A percentile compares a stretch with the other conserved stretches of the same genome.
phyloP scores from a whole-genome alignment of 805 yeast genomes.

The Wickerhamomyces canadensis region DNA sequence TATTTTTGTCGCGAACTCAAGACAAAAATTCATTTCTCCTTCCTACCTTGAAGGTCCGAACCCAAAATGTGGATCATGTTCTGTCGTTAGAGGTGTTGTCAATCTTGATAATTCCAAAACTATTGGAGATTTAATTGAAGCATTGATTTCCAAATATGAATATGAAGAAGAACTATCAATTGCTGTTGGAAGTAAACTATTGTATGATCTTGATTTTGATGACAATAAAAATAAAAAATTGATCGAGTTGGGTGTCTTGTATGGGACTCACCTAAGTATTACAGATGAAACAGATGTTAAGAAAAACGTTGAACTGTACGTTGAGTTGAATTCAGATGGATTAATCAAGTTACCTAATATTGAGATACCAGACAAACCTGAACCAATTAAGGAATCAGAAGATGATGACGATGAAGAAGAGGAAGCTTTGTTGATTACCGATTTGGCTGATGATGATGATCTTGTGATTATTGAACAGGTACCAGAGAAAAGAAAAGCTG shows the following conservation, averaged over 20 bases:
- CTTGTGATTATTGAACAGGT: conserved; percentile 14
- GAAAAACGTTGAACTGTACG: conserved; percentile 58
- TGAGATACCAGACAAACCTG: conserved; percentile 25
- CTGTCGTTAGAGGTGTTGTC: conserved; percentile 48
- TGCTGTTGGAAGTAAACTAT: conserved; percentile 48
- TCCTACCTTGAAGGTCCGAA: conserved; percentile 61
- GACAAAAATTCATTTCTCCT: conserved; percentile 60
- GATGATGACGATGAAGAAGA: conserved; percentile 18
- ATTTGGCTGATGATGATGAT: conserved; percentile 16
- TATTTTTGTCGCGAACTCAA: conserved; percentile 47
- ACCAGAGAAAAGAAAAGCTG: conserved; percentile 20
- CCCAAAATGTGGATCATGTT: conserved; percentile 64
- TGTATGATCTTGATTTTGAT: conserved; percentile 85
- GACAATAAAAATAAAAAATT: conserved; percentile 57
- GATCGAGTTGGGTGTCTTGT: conserved; percentile 43
- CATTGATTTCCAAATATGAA: conserved; percentile 42
- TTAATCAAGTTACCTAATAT: conserved; percentile 28
- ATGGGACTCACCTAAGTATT: conserved; percentile 62
- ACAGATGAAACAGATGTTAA: conserved; percentile 74
- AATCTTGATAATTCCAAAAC: conserved; percentile 31
- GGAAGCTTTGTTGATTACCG: conserved; percentile 13
- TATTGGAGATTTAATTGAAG: conserved; percentile 46
- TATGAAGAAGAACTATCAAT: conserved; percentile 53
- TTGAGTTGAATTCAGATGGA: conserved; percentile 26
- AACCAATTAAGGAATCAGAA: conserved; percentile 16